These are phyloP conservation scores for Penicillium italicum DNA, from an alignment of 2,329 filamentous ascomycete genomes.

Conservation along the genomic window DNA sequence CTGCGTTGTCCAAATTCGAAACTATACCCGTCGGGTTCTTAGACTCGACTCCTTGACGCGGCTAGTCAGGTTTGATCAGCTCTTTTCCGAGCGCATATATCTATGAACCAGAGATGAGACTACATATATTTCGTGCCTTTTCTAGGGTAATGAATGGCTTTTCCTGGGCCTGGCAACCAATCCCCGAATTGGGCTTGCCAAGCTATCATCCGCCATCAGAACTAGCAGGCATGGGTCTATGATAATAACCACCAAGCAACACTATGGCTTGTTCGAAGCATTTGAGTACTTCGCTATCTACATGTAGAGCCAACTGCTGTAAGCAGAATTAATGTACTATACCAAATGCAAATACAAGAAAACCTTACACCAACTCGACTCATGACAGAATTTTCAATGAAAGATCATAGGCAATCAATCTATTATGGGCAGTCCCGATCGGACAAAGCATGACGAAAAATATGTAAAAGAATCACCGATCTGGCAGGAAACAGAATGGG, in stretches of 20 bases:
- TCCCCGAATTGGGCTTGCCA: neutral
- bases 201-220: neutral
- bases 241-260: neutral
- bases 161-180: neutral
- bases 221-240: neutral
- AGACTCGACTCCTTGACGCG: neutral
- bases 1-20: neutral
- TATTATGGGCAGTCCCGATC: constrained; percentile 6
- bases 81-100: neutral
- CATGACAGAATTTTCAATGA: neutral
- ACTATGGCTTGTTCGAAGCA: neutral
- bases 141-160: neutral
- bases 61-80: neutral
- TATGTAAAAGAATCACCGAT: constrained; percentile 4
- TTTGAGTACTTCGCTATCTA: neutral
- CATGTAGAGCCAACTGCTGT: neutral
- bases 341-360: neutral
- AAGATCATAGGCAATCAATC: constrained; percentile 5
- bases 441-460: constrained; percentile 1
- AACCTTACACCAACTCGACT: neutral
- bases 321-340: neutral
- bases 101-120: neutral
- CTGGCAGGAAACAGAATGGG: constrained; percentile 6
- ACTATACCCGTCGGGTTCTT: neutral
- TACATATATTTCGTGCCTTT: neutral